These are phyloP conservation scores for Psophocarpus tetragonolobus DNA, from an alignment of 306 rosid species.

Conservation along the genomic window DNA sequence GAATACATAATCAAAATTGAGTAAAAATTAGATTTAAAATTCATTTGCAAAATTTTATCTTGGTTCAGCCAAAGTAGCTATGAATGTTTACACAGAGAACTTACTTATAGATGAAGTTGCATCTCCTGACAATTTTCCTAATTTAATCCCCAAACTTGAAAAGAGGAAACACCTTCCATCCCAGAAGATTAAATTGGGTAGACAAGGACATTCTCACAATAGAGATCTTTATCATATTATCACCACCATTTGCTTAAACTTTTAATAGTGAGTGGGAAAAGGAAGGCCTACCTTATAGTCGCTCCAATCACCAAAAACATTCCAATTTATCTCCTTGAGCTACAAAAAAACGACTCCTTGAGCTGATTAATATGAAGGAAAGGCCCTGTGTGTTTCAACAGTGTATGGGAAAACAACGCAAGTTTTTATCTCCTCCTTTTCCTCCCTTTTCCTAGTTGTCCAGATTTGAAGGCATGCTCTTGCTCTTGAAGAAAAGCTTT, in stretches of 20 bases:
- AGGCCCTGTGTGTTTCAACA: not conserved
- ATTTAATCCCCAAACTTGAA: not conserved
- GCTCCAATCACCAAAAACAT: not conserved
- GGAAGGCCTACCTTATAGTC: not conserved
- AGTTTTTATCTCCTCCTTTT: conserved; percentile 64
- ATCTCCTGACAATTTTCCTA: not conserved
- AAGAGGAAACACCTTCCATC: not conserved
- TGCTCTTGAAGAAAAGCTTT: conserved; percentile 87
- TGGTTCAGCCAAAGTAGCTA: not conserved
- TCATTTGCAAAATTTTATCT: not conserved
- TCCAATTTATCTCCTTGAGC: not conserved
- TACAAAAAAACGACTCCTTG: conserved; percentile 5
- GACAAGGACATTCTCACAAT: not conserved
- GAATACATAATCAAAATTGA: not conserved
- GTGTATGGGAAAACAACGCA: not conserved
- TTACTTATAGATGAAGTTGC: not conserved
- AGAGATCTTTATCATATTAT: not conserved
- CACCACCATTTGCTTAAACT: not conserved
- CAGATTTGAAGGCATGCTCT: conserved; percentile 86
- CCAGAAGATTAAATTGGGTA: not conserved
- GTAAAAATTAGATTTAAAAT: not conserved
- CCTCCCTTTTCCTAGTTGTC: conserved; percentile 86
- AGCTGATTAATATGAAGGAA: not conserved
- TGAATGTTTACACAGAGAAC: not conserved
- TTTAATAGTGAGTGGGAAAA: not conserved